Conservation (phyloP, 1,139 yeast species). For the Groenewaldozyma sp. region DNA sequence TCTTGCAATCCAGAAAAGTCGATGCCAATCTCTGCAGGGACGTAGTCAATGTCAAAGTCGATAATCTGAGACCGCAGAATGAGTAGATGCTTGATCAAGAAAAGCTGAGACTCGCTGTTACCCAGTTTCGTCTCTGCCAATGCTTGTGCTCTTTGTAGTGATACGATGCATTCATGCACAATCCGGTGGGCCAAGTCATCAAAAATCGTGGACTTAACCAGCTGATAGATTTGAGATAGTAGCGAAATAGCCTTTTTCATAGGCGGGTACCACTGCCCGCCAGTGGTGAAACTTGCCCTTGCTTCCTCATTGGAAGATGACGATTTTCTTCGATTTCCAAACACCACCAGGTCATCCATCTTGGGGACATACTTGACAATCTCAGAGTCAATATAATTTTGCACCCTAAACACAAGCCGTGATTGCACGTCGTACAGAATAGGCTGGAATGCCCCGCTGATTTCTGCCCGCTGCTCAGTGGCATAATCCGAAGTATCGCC, state of each 20-base stretch:
- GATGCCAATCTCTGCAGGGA: slow-evolving; percentile 58
- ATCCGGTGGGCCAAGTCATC: slow-evolving; percentile 85
- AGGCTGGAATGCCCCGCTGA: slow-evolving; percentile 49
- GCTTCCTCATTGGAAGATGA: slow-evolving; percentile 1
- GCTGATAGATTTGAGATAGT: slow-evolving; percentile 69
- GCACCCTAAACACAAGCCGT: slow-evolving; percentile 69
- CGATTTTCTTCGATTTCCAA: slow-evolving; percentile 38
- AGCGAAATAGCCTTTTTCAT: slow-evolving; percentile 61
- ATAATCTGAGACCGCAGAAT: slow-evolving; percentile 62
- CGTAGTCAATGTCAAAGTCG: slow-evolving; percentile 72
- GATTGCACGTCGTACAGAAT: slow-evolving; percentile 70
- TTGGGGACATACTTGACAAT: slow-evolving; percentile 59
- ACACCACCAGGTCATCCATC: slow-evolving; percentile 49
- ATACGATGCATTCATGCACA: slow-evolving; percentile 66
- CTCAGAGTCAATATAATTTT: slow-evolving; percentile 58
- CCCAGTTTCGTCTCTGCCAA: slow-evolving; percentile 35
- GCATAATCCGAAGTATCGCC: background rate
- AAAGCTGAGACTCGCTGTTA: slow-evolving; percentile 52
- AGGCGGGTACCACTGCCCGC: slow-evolving; percentile 61
- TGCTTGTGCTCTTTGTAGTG: slow-evolving; percentile 45
- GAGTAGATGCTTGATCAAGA: slow-evolving; percentile 62
- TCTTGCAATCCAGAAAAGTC: slow-evolving; percentile 66
- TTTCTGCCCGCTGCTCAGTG: slow-evolving; percentile 20
- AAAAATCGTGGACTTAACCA: slow-evolving; percentile 63
- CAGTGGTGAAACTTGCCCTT: slow-evolving; percentile 26